Percentiles rank a stretch among this genome's conserved stretches.
phyloP scores from a whole-genome alignment of 208 protist genomes.

The Acanthamoeba castellanii region DNA sequence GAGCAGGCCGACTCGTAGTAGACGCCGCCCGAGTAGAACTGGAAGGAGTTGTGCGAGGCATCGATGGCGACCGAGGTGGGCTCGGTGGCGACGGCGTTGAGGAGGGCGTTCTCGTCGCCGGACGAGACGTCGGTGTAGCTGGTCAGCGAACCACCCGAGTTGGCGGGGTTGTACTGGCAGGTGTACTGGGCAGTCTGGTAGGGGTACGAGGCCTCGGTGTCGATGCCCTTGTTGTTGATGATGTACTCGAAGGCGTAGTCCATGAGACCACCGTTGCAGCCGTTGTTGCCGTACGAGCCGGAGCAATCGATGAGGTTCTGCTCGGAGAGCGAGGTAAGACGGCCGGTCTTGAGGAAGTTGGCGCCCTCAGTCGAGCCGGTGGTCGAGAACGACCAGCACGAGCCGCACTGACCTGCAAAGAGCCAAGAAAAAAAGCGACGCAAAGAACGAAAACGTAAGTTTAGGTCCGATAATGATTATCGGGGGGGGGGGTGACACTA shows the following conservation, averaged over 20 bases:
- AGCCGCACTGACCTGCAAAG: constrained; percentile 93
- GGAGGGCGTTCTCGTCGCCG: constrained; percentile 88
- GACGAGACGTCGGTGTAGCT: constrained; percentile 88
- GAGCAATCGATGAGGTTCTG: constrained; percentile 73
- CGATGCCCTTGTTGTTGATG: constrained; percentile 88
- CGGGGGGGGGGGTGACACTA: neutral
- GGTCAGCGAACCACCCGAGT: constrained; percentile 91
- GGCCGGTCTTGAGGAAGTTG: constrained; percentile 79
- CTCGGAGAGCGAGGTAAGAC: constrained; percentile 64
- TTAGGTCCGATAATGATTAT: neutral
- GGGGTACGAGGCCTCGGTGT: constrained; percentile 92
- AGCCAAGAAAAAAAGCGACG: neutral
- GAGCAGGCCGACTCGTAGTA: constrained; percentile 89
- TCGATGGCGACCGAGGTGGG: constrained; percentile 95
- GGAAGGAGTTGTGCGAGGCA: constrained; percentile 90
- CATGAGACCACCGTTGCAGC: constrained; percentile 95
- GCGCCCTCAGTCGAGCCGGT: constrained; percentile 94
- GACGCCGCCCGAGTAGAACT: constrained; percentile 90
- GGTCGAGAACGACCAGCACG: constrained; percentile 97
- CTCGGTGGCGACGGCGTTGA: constrained; percentile 87
- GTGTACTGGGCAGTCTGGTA: constrained; percentile 89
- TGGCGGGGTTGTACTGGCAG: constrained; percentile 83
- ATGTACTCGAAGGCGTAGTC: constrained; percentile 92
- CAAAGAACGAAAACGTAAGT: neutral
- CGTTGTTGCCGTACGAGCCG: constrained; percentile 85